phyloP scores from a whole-genome alignment of 73 alveolate species.

The Tetrahymena malaccensis region DNA sequence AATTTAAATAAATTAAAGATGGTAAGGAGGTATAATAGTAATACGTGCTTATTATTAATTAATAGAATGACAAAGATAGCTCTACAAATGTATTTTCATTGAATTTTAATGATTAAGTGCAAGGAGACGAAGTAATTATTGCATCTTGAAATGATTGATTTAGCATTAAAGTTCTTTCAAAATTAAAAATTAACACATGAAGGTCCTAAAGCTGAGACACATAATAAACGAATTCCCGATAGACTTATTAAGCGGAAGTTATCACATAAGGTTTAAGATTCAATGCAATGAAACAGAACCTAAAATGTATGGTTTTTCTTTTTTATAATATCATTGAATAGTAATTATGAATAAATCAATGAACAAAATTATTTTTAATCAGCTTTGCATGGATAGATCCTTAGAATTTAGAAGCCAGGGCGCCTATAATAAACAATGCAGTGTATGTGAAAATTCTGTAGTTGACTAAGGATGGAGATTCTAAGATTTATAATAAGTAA shows the following conservation, averaged over 20 bases:
- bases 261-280: not conserved
- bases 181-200: not conserved
- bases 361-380: not conserved
- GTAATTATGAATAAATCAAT: not conserved
- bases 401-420: not conserved
- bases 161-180: not conserved
- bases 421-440: not conserved
- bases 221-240: not conserved
- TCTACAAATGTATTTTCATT: not conserved
- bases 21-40: not conserved
- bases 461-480: not conserved
- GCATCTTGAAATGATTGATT: not conserved
- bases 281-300: not conserved
- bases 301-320: not conserved
- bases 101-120: not conserved
- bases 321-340: not conserved
- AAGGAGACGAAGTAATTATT: not conserved
- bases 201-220: not conserved
- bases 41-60: not conserved
- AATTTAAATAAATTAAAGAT: not conserved
- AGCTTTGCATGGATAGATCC: not conserved
- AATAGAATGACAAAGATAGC: not conserved
- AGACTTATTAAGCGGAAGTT: not conserved
- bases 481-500: not conserved
- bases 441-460: not conserved